These are phyloP conservation scores for Gliomastix tumulicola DNA, from an alignment of 2,329 filamentous ascomycete genomes.

Conservation along the genomic window DNA sequence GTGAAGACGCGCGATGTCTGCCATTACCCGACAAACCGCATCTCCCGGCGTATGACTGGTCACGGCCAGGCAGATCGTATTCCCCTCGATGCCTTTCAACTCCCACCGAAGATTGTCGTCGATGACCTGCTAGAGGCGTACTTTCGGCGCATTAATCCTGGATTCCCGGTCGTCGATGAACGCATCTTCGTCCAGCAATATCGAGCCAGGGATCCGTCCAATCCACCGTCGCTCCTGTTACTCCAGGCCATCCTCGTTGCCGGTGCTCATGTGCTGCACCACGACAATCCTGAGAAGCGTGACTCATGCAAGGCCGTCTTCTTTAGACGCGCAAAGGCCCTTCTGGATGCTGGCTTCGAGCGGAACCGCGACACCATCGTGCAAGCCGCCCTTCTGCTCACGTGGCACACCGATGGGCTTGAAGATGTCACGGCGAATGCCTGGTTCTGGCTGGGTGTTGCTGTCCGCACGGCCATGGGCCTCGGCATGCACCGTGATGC, in stretches of 20 bases:
- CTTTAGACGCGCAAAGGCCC: constrained; percentile 44
- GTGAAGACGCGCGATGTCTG: constrained; percentile 9
- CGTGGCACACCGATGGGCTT: constrained; percentile 48
- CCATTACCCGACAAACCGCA: constrained; percentile 22
- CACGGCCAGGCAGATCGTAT: constrained; percentile 41
- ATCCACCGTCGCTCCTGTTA: constrained; percentile 34
- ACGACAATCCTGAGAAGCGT: constrained; percentile 25
- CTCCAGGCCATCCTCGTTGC: constrained; percentile 43
- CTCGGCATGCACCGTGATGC: constrained; percentile 42
- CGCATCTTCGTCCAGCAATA: constrained; percentile 42
- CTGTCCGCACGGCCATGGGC: constrained; percentile 41
- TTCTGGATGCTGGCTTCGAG: constrained; percentile 46
- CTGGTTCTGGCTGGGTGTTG: constrained; percentile 46
- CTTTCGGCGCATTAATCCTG: constrained; percentile 36
- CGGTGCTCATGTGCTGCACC: constrained; percentile 36
- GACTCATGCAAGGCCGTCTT: constrained; percentile 30
- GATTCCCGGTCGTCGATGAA: constrained; percentile 40
- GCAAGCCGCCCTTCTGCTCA: constrained; percentile 46
- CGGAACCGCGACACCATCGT: constrained; percentile 44
- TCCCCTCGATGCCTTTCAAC: constrained; percentile 35
- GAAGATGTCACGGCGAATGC: constrained; percentile 47
- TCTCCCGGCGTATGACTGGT: constrained; percentile 28
- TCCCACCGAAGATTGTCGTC: constrained; percentile 33
- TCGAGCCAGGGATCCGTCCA: constrained; percentile 6
- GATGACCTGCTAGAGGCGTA: constrained; percentile 39